phyloP scores from a whole-genome alignment of 2,329 filamentous ascomycete genomes.

The Huntiella bhutanensis region DNA sequence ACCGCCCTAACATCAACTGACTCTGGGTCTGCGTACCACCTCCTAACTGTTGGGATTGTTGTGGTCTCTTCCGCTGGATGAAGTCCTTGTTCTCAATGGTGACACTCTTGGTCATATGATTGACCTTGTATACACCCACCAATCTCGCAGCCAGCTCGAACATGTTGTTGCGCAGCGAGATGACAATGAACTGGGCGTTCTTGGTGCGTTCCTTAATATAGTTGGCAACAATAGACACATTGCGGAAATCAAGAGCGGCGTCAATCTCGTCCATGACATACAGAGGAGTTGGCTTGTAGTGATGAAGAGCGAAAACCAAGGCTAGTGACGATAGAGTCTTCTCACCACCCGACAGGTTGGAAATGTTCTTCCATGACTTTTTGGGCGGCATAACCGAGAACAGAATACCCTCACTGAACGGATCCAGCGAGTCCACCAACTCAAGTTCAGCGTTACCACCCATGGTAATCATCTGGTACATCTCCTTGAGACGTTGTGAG shows the following conservation, averaged over 20 bases:
- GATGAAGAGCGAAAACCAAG: constrained; percentile 91
- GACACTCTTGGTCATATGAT: constrained; percentile 92
- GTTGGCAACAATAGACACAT: constrained; percentile 93
- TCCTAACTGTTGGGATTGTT: constrained; percentile 14
- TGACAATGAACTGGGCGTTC: constrained; percentile 98
- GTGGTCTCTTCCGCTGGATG: constrained; percentile 26
- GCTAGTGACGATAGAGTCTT: constrained; percentile 90
- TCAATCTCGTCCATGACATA: constrained; percentile 99
- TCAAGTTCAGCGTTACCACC: constrained; percentile 95
- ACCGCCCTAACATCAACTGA: not conserved
- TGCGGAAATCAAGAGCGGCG: constrained; percentile 90
- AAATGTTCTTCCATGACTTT: constrained; percentile 99
- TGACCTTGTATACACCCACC: constrained; percentile 98
- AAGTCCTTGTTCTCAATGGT: constrained; percentile 75
- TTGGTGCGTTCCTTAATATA: constrained; percentile 99
- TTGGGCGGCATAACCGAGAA: constrained; percentile 99
- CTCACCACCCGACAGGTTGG: constrained; percentile 86
- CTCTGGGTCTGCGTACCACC: constrained; percentile 2
- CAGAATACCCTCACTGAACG: constrained; percentile 88
- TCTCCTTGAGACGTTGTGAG: constrained; percentile 87
- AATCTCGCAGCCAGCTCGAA: constrained; percentile 92
- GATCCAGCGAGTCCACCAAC: constrained; percentile 86
- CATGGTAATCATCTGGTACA: constrained; percentile 99
- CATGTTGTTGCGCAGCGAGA: constrained; percentile 97
- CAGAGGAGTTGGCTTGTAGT: constrained; percentile 91